These are phyloP conservation scores for Penicillium arizonense DNA, from an alignment of 495 filamentous ascomycete species.

Conservation along the genomic window DNA sequence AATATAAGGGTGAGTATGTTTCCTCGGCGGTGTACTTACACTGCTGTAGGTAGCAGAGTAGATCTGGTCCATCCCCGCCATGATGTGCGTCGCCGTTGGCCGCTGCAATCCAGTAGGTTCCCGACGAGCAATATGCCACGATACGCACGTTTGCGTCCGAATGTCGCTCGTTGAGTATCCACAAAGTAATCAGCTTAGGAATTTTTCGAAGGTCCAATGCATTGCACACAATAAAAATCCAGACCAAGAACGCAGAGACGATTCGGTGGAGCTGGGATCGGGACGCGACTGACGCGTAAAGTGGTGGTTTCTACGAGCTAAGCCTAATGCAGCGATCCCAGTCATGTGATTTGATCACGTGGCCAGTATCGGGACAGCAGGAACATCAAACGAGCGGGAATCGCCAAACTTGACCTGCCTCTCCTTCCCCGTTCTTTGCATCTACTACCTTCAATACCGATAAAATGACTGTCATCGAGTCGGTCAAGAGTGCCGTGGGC, in stretches of 20 bases:
- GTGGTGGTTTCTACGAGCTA: slow-evolving; percentile 28
- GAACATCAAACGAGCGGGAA: slow-evolving; percentile 33
- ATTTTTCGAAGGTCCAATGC: slow-evolving; percentile 9
- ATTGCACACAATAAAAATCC: slow-evolving; percentile 17
- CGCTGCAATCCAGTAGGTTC: slow-evolving; percentile 21
- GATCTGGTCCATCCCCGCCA: slow-evolving; percentile 51
- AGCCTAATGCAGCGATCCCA: slow-evolving; percentile 14
- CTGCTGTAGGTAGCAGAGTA: slow-evolving; percentile 94
- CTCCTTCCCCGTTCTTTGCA: slow-evolving; percentile 15
- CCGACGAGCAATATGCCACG: slow-evolving; percentile 14
- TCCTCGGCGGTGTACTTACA: slow-evolving; percentile 52
- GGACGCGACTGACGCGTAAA: slow-evolving; percentile 30
- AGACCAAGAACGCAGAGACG: slow-evolving; percentile 13
- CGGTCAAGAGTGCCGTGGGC: slow-evolving; percentile 55
- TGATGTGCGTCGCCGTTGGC: slow-evolving; percentile 29
- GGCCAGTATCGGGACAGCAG: slow-evolving; percentile 25
- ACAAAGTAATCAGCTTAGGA: slow-evolving; percentile 11
- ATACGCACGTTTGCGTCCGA: slow-evolving; percentile 10
- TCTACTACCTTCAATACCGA: slow-evolving; percentile 11
- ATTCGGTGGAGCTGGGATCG: slow-evolving; percentile 19
- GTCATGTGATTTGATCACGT: slow-evolving; percentile 28
- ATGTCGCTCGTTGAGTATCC: slow-evolving; percentile 11
- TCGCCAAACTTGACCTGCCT: slow-evolving; percentile 27
- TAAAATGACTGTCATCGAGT: slow-evolving; percentile 51
- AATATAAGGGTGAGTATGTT: neutral